These are phyloP conservation scores for Stephania yunnanensis DNA, from an alignment of 164 flowering plant genomes.

Conservation along the genomic window DNA sequence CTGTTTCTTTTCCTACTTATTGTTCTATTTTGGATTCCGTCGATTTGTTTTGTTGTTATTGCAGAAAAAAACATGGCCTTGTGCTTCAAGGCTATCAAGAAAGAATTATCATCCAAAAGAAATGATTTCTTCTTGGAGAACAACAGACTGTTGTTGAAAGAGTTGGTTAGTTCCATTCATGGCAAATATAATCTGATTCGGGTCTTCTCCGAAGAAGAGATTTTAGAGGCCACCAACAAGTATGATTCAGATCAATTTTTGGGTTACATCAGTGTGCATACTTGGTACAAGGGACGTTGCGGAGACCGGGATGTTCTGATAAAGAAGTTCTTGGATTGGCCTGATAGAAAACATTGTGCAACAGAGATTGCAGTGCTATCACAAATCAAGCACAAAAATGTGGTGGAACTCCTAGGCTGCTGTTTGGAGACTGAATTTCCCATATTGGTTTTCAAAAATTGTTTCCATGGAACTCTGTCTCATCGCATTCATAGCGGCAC, in stretches of 20 bases:
- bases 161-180: background rate
- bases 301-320: background rate
- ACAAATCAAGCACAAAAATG: conserved; percentile 8
- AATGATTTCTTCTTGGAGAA: background rate
- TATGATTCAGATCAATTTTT: background rate
- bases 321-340: background rate
- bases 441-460: conserved; percentile 1
- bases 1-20: too few species aligned
- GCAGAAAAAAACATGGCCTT: background rate
- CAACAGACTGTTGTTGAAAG: background rate
- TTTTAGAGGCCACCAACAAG: background rate
- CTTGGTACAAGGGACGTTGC: background rate
- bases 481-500: background rate
- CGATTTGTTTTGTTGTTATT: too few species aligned
- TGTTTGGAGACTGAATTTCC: conserved; percentile 10
- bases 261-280: too few species aligned
- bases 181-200: background rate
- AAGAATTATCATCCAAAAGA: background rate
- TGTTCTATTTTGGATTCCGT: too few species aligned
- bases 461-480: background rate
- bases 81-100: background rate
- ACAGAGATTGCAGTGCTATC: background rate
- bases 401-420: conserved; percentile 7
- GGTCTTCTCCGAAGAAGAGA: conserved; percentile 3
- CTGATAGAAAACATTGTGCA: background rate